Evolutionary conservation across 345 rosid genomes (phyloP).

Genomic region (Salix viminalis): DNA sequence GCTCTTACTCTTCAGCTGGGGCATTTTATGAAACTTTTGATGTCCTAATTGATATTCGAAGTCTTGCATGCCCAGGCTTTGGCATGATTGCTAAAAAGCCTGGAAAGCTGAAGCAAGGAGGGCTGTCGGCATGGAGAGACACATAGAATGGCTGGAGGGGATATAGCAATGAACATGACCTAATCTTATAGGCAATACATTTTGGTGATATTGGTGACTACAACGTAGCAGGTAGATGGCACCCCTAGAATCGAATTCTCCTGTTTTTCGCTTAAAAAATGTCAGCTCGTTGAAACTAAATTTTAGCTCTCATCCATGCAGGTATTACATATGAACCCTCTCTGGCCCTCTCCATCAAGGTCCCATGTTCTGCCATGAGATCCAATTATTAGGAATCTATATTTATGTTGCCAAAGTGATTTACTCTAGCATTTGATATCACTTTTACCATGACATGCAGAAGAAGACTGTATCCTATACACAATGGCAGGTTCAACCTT

Average conservation of each 20-base stretch:
- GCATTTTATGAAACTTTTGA: slow-evolving; percentile 26
- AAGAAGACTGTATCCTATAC: background rate
- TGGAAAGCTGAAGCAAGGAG: slow-evolving; percentile 41
- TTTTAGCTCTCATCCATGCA: background rate
- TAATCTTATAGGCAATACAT: slow-evolving; percentile 13
- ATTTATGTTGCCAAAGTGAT: background rate
- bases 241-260: background rate
- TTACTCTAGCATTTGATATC: background rate
- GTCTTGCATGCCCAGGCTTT: slow-evolving; percentile 24
- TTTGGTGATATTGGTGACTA: slow-evolving; percentile 26
- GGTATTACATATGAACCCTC: background rate
- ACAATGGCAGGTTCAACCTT: background rate
- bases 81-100: slow-evolving; percentile 31
- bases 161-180: slow-evolving; percentile 27
- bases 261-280: background rate
- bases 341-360: background rate
- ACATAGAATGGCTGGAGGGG: slow-evolving; percentile 26
- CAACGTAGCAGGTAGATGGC: slow-evolving; percentile 23
- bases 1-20: slow-evolving; percentile 20
- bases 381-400: background rate
- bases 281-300: background rate
- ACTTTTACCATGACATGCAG: background rate
- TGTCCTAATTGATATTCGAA: slow-evolving; percentile 30
- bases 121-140: slow-evolving; percentile 24
- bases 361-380: background rate